Base-by-base conservation (phyloP, 2,329 filamentous ascomycete genomes). In the Pseudocercospora pini-densiflorae region DNA sequence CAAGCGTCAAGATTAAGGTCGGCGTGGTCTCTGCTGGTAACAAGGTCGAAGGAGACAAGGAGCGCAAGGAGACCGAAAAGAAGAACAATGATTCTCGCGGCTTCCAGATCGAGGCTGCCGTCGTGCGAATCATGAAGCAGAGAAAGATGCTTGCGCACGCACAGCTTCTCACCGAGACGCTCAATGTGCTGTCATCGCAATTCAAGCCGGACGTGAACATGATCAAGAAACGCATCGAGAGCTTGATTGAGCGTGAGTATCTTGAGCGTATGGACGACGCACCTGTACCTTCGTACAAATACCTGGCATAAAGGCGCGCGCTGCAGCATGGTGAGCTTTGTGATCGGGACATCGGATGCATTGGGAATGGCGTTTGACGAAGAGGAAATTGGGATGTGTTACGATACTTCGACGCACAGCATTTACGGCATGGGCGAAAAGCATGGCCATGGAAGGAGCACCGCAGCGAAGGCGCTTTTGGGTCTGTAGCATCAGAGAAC, bases 81-180 rank as follows among this genome's bases (percentile, higher is more conserved):
- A 91, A 90, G 83, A 93, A 91, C 71, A 87, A 92, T 71, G 88
- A 92, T 76, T 89, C 87, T 23, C 84, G 92, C 69, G 86, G 85
- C 53, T 89, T 91, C 75, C 86, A 90, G 47, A 87, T 93, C 24
- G 91, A 94, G 74, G 91, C 91, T 7, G 90, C 90, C 4, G 84
- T 94, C 70, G 91, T 94, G 66, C 85, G 92, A 59, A 93, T 93
- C 74, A 94, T 94, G 91, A 94, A 94, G 90, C 93, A 86, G 81
- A 89, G 91, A 64, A 93, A 93, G 77, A 86, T 89, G 70, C 85
- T 92, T 12, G 79, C 84, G 1, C 92, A 94, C 75, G 84, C 89
- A 57, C 85, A 89, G 62, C 87, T 94, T 60, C 82, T 93, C 49
- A 86, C 85, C 19, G 90, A 94, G 78, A 90, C 92, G 12, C 86